Conservation (phyloP, 805 yeast genomes). For the Starmerella sp. region DNA sequence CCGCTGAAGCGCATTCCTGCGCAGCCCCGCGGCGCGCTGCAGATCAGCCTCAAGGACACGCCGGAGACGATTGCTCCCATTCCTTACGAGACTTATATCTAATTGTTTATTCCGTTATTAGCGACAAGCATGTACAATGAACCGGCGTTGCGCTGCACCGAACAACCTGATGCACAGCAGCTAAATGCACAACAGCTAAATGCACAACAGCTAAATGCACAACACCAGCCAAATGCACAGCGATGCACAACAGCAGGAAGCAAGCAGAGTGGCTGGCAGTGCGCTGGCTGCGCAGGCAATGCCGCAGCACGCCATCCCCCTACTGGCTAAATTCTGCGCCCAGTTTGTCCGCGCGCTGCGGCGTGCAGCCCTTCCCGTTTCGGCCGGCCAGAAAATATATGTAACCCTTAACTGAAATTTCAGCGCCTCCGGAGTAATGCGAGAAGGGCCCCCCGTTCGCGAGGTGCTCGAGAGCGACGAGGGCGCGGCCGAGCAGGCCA, state of each 20-base stretch:
- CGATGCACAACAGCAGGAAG: no score
- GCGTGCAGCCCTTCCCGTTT: no score
- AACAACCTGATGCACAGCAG: no score
- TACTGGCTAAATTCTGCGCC: no score
- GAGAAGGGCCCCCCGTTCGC: constrained; percentile 3
- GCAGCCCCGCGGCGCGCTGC: constrained; percentile 88
- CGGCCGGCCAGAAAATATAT: not conserved
- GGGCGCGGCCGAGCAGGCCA: constrained; percentile 15
- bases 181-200: no score
- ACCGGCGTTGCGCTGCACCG: no score
- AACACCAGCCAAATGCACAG: no score
- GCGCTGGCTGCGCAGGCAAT: no score
- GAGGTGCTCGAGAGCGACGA: constrained; percentile 16
- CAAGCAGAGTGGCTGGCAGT: no score
- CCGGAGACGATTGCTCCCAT: constrained; percentile 98
- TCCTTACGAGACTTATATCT: constrained; percentile 99
- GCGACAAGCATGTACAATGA: not conserved
- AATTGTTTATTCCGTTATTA: constrained; percentile 31
- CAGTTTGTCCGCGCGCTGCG: no score
- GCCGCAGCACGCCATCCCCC: no score
- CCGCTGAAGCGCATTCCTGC: constrained; percentile 97
- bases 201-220: no score
- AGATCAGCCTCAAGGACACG: constrained; percentile 70
- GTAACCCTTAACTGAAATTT: constrained; percentile 3
- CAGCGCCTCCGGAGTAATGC: not conserved